Conservation (phyloP, 805 yeast species). For the Starmerella etchellsii region DNA sequence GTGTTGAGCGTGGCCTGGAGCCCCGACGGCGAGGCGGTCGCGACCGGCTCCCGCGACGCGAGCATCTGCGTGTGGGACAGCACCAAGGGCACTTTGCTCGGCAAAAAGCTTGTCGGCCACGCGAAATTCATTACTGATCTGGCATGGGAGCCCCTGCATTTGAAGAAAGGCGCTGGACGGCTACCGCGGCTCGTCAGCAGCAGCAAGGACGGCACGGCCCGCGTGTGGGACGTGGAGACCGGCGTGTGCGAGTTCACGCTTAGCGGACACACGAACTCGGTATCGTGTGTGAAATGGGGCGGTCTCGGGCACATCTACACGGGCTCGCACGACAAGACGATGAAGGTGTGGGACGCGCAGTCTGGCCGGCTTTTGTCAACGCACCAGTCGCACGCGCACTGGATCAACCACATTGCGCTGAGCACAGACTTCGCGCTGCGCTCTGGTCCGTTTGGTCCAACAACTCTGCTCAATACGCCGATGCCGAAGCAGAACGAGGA, state of each 20-base stretch:
- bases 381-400: conserved; percentile 83
- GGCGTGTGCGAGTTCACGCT: conserved; percentile 56
- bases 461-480: conserved; percentile 8
- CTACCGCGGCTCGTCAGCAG: conserved; percentile 66
- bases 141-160: conserved; percentile 89
- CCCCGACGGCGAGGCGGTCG: conserved; percentile 80
- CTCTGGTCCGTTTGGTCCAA: conserved; percentile 67
- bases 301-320: conserved; percentile 75
- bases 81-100: conserved; percentile 56
- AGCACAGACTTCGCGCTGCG: conserved; percentile 83
- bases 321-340: conserved; percentile 88
- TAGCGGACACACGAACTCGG: conserved; percentile 80
- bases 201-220: conserved; percentile 82
- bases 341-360: conserved; percentile 77
- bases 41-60: conserved; percentile 93
- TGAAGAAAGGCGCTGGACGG: conserved; percentile 37
- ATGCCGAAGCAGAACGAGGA: conserved; percentile 37
- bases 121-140: conserved; percentile 79
- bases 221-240: conserved; percentile 74
- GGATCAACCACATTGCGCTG: conserved; percentile 90
- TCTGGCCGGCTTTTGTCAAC: conserved; percentile 69
- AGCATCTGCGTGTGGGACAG: conserved; percentile 83
- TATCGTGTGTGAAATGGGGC: conserved; percentile 95
- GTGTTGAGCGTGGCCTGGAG: conserved; percentile 84
- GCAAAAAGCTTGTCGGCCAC: conserved; percentile 69